Evolutionary conservation across 345 rosid genomes (phyloP), one percentile per base, ranked within the genome.

Genomic region (Euphorbia pulcherrima): DNA sequence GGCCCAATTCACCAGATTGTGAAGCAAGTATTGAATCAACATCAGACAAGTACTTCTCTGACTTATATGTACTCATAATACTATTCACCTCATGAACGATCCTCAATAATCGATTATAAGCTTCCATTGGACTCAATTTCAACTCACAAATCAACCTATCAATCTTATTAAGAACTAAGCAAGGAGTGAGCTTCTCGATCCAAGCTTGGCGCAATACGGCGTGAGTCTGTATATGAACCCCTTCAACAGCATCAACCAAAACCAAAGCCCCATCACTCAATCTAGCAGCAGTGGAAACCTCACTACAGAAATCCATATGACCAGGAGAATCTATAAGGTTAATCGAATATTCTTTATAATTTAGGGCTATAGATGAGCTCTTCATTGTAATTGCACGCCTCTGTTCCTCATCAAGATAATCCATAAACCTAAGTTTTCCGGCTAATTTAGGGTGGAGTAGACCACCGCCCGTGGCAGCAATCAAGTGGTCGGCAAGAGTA

Each of bases 381-480:
- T 91, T 94, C 99, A 91, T 94, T 0, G 97, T 94, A 21, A 93
- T 93, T 0, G 98, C 97, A n/a, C 97, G 86, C 80, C 96, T 78
- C 65, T 91, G 97, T 71, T 94, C 97, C 82, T 94, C 99, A 53
- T 91, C 97, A 1, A 94, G 87, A 76, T 77, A 94, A 79, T 91
- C 97, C 99, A 94, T 88, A 59, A 71, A 88, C 81, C 95, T 82
- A 62, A 88, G 84, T 75, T 82, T 91, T 16, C 96, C 99, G 0
- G 99, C 99, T 21, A 89, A 70, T 58, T 90, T 91, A 3, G 89
- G 95, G 72, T 87, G 92, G 50, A 91, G 89, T 24, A 89, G 47
- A 26, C 96, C 92, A 6, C 91, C 92, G 5, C 94, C 94, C 0
- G 88, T 77, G 30, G 95, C 84, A 54, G 96, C 98, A 37, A 93